Base-by-base conservation (phyloP, 192 early-diverging fungal genomes). In the Obelidium mucronatum region DNA sequence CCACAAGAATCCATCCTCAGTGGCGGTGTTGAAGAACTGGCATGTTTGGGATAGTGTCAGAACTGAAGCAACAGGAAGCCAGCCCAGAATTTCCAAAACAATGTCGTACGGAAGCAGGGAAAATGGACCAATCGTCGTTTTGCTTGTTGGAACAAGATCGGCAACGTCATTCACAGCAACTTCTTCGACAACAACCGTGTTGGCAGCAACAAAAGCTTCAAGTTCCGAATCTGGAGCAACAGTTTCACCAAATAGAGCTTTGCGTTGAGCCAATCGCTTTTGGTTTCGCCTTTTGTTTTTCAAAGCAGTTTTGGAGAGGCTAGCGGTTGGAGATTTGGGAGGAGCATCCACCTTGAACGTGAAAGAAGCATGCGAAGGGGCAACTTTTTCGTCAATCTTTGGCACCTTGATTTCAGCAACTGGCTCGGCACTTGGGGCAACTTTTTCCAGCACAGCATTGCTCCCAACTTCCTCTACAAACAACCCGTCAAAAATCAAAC, bases 1-100 rank as follows among this genome's bases (percentile, higher is more conserved):
- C 72, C 72, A 74, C 11, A 74, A 34, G 59, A 30, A 74, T 2
- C 72, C 72, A 34, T 74, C 72, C 62, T 74, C 58, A 4, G 72
- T 74, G 17, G 72, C 72, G 15, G 39, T 42, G 59, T 39, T 15
- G 13, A 74, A 62, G 60, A 74, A 74, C 24, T 62, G 26, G 28
- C 37, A 74, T 17, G 37, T 26, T 39, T 62, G 35, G 11, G 72
- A 62, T 13, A 74, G 60, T 4, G 40, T 48, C 8, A 63, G 35
- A 15, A 74, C 31, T 15, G 72, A 62, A 62, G 60, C 19, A 15
- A 74, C 72, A 3, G 72, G 60, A 60, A 74, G 72, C 6, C n/a
- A 28, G 33, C 28, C 48, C 59, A 74, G 33, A 33, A 74, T 74
- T 63, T 63, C 37, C 13, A 74, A 33, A 24, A 74, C 5, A 48